Evolutionary conservation across 2,329 filamentous ascomycete species (phyloP).

Genomic region (Colletotrichum coccodes): DNA sequence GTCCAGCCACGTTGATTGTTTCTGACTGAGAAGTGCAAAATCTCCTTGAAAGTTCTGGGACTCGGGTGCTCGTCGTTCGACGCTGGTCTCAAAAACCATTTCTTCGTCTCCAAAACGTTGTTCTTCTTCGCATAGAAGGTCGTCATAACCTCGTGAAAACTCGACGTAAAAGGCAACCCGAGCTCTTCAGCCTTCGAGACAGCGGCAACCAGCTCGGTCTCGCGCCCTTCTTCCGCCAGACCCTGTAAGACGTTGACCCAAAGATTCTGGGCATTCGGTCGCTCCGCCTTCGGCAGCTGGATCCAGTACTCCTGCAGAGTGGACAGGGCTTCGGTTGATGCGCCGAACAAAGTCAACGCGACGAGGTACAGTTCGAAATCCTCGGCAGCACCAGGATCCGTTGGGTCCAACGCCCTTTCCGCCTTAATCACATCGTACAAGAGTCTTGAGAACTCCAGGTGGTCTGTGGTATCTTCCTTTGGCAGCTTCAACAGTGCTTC

Average conservation of each 20-base stretch:
- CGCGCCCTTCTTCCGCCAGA: slow-evolving; percentile 68
- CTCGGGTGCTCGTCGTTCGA: slow-evolving; percentile 51
- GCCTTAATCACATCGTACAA: slow-evolving; percentile 49
- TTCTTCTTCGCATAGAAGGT: slow-evolving; percentile 69
- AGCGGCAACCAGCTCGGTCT: slow-evolving; percentile 67
- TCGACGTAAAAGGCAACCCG: slow-evolving; percentile 54
- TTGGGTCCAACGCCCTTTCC: slow-evolving; percentile 29
- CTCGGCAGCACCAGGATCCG: slow-evolving; percentile 26
- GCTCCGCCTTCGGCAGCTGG: slow-evolving; percentile 11
- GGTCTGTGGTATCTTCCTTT: slow-evolving; percentile 53
- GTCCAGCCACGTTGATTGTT: slow-evolving; percentile 72
- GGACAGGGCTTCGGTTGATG: slow-evolving; percentile 60
- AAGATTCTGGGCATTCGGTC: slow-evolving; percentile 42
- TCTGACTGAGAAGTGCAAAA: slow-evolving; percentile 70
- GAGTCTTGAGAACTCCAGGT: slow-evolving; percentile 57
- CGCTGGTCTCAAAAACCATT: slow-evolving; percentile 72
- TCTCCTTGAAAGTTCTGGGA: slow-evolving; percentile 57
- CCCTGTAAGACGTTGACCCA: slow-evolving; percentile 68
- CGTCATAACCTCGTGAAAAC: slow-evolving; percentile 66
- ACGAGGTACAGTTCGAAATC: slow-evolving; percentile 57
- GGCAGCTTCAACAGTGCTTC: slow-evolving; percentile 54
- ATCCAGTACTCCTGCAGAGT: slow-evolving; percentile 42
- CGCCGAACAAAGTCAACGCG: slow-evolving; percentile 64
- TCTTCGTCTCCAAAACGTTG: slow-evolving; percentile 69
- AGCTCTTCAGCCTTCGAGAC: slow-evolving; percentile 61